These are phyloP conservation scores for Thinopyrum elongatum DNA, from an alignment of 176 grass and related monocot species.

Conservation along the genomic window DNA sequence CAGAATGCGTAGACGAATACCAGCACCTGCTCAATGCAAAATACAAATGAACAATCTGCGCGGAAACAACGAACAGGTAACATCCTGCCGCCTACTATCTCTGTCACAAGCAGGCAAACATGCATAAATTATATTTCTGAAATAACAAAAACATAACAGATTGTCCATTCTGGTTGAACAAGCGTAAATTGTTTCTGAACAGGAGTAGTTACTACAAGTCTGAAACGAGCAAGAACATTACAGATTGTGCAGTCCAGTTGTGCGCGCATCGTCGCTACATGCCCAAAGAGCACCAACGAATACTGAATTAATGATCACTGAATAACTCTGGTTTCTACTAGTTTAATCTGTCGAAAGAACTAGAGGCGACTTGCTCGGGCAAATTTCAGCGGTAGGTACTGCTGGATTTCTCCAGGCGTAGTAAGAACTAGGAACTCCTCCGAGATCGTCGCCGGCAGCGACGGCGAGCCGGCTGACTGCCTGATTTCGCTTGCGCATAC, in stretches of 20 bases:
- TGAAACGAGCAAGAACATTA: neutral
- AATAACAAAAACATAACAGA: too few species aligned
- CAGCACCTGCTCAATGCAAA: neutral
- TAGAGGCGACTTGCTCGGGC: neutral
- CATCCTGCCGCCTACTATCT: neutral
- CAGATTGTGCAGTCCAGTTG: neutral
- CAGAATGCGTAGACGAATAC: slow-evolving; percentile 38
- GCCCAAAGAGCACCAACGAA: neutral
- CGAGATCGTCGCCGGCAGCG: neutral
- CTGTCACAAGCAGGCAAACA: neutral
- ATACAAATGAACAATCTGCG: neutral
- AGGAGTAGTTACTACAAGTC: neutral
- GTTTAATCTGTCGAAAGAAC: accelerated
- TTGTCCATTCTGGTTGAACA: too few species aligned
- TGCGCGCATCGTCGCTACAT: neutral
- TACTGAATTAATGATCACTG: neutral
- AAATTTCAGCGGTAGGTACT: too few species aligned
- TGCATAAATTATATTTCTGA: neutral
- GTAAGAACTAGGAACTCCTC: neutral
- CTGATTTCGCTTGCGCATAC: neutral
- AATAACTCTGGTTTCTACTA: neutral
- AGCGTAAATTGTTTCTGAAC: too few species aligned
- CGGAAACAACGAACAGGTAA: neutral
- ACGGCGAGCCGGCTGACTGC: too few species aligned
- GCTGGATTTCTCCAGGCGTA: neutral